Evolutionary conservation across 768 basidiomycete genomes (phyloP).

Genomic region (Boletus rubescentipes): DNA sequence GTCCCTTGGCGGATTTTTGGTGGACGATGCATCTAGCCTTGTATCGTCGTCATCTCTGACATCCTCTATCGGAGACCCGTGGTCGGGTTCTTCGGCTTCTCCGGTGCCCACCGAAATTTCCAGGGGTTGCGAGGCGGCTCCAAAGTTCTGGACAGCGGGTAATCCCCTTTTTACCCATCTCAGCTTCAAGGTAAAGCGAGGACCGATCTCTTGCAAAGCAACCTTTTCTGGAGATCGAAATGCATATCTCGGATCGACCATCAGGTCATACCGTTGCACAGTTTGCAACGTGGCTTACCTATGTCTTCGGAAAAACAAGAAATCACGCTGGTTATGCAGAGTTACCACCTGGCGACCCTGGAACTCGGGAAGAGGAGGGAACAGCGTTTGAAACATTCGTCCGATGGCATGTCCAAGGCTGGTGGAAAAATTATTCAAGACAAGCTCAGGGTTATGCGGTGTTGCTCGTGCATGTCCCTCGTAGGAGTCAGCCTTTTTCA

Average conservation of each 20-base stretch:
- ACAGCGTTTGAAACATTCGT: conserved; percentile 93
- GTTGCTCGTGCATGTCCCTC: conserved; percentile 93
- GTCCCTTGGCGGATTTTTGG: conserved; percentile 54
- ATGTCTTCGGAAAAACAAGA: conserved; percentile 95
- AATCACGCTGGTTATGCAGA: conserved; percentile 96
- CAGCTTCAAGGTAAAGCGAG: conserved; percentile 93
- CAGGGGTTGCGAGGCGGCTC: conserved; percentile 57
- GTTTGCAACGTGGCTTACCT: conserved; percentile 51
- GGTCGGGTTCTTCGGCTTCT: conserved; percentile 22
- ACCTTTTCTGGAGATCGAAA: conserved; percentile 91
- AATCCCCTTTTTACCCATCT: conserved; percentile 86
- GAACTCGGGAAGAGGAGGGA: conserved; percentile 93
- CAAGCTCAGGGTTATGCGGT: conserved; percentile 91
- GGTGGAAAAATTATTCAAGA: conserved; percentile 93
- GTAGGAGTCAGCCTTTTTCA: conserved; percentile 7
- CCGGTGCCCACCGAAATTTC: conserved; percentile 48
- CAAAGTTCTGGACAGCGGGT: conserved; percentile 73
- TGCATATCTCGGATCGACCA: conserved; percentile 61
- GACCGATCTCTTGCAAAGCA: conserved; percentile 94
- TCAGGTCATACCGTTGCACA: conserved; percentile 6
- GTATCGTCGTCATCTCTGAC: conserved; percentile 18
- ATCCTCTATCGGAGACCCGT: conserved; percentile 17
- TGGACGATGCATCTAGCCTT: conserved; percentile 7
- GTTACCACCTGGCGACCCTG: conserved; percentile 97
- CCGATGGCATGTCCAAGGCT: conserved; percentile 92